phyloP scores from a whole-genome alignment of 331 rosid species.

The Dryas integrifolia region DNA sequence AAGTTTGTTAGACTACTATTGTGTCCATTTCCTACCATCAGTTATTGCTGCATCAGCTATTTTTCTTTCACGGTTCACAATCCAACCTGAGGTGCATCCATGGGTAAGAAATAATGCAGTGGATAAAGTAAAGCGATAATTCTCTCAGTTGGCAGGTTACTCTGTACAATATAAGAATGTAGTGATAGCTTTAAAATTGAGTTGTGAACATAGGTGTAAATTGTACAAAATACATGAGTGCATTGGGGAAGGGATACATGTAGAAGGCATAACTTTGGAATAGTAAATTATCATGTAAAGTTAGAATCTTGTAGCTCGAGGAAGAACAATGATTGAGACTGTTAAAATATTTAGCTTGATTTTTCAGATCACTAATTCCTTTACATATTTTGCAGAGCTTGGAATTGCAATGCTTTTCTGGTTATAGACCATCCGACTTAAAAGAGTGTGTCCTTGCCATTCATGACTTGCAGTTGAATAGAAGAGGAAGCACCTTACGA shows the following conservation, averaged over 20 bases:
- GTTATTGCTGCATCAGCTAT: constrained; percentile 37
- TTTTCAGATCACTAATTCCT: background rate
- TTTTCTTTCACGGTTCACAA: constrained; percentile 38
- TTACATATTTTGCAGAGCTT: constrained; percentile 23
- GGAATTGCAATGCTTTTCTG: constrained; percentile 27
- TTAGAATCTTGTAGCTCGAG: background rate
- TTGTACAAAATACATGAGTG: background rate
- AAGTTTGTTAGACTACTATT: constrained; percentile 30
- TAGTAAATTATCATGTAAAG: background rate
- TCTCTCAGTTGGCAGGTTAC: background rate
- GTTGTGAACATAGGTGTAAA: background rate
- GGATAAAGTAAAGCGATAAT: background rate
- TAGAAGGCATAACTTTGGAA: background rate
- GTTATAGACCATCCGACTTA: constrained; percentile 31
- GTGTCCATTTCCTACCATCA: constrained; percentile 37
- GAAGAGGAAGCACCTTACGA: constrained; percentile 20
- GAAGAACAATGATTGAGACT: background rate
- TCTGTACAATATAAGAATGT: background rate
- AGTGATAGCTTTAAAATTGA: background rate
- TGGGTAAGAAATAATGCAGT: constrained; percentile 37
- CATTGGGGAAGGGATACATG: background rate
- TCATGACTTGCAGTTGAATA: constrained; percentile 37
- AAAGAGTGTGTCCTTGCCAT: constrained; percentile 36
- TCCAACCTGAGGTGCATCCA: constrained; percentile 31
- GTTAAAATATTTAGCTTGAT: background rate